These are phyloP conservation scores for Gaultheria prostrata DNA, from an alignment of 148 eudicot genomes.

Conservation along the genomic window DNA sequence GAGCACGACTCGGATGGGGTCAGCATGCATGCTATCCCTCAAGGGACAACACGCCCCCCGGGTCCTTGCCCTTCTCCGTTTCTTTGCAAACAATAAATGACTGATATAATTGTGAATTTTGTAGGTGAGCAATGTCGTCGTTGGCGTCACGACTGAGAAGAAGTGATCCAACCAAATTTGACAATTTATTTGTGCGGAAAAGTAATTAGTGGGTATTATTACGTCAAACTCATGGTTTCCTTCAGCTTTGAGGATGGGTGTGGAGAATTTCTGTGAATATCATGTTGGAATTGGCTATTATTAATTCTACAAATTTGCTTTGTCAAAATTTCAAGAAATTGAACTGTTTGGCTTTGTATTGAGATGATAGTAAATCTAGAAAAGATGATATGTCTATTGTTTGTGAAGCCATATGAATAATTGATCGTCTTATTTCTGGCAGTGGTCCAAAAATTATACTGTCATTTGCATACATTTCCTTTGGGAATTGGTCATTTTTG, in stretches of 20 bases:
- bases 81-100: not conserved
- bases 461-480: not conserved
- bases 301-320: not conserved
- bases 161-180: slow-evolving; percentile 20
- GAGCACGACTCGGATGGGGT: too few relatives aligned
- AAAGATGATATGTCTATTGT: not conserved
- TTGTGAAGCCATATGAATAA: not conserved
- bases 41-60: too few relatives aligned
- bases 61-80: not conserved
- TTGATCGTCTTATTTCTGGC: not conserved
- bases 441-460: not conserved
- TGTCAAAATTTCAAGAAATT: not conserved
- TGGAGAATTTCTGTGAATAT: slow-evolving; percentile 5
- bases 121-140: slow-evolving; percentile 83
- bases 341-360: not conserved
- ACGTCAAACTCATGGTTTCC: slow-evolving; percentile 12
- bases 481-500: not conserved
- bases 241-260: slow-evolving; percentile 7
- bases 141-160: slow-evolving; percentile 74
- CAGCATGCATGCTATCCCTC: too few relatives aligned
- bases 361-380: not conserved
- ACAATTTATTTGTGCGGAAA: not conserved
- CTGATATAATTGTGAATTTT: slow-evolving; percentile 5
- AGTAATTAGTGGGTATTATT: not conserved
- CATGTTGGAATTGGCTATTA: slow-evolving; percentile 1